Evolutionary conservation across 176 grass and related monocot genomes (phyloP).

Genomic region (Oryza officinalis): DNA sequence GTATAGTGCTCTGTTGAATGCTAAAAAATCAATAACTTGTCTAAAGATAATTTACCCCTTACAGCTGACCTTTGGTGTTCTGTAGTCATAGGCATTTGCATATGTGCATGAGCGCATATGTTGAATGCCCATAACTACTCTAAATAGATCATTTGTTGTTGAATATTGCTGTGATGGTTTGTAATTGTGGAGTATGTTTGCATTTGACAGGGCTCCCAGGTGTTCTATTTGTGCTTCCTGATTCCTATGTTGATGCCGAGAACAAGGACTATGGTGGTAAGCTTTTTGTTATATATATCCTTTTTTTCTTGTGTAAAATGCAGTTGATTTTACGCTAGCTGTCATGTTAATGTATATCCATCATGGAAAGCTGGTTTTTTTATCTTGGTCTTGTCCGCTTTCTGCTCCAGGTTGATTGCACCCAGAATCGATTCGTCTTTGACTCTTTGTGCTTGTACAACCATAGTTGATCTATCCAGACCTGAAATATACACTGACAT

Average conservation of each 20-base stretch:
- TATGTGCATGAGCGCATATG: conserved; percentile 11
- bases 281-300: background rate
- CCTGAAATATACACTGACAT: background rate
- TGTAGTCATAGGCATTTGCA: background rate
- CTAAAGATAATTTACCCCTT: background rate
- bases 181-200: conserved; percentile 27
- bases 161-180: background rate
- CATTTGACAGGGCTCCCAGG: conserved; percentile 69
- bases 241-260: conserved; percentile 98
- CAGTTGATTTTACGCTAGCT: background rate
- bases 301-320: background rate
- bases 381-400: background rate
- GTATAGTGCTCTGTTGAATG: background rate
- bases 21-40: background rate
- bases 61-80: background rate
- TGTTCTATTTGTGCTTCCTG: conserved; percentile 94
- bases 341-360: background rate
- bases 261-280: conserved; percentile 97
- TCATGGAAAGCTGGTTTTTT: background rate
- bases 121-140: background rate
- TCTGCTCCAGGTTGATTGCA: background rate
- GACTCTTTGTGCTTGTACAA: background rate
- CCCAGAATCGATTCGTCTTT: background rate
- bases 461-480: background rate
- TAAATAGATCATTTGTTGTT: background rate